Base-by-base conservation (phyloP, 2,329 filamentous ascomycete species). In the Orbilia quercus region DNA sequence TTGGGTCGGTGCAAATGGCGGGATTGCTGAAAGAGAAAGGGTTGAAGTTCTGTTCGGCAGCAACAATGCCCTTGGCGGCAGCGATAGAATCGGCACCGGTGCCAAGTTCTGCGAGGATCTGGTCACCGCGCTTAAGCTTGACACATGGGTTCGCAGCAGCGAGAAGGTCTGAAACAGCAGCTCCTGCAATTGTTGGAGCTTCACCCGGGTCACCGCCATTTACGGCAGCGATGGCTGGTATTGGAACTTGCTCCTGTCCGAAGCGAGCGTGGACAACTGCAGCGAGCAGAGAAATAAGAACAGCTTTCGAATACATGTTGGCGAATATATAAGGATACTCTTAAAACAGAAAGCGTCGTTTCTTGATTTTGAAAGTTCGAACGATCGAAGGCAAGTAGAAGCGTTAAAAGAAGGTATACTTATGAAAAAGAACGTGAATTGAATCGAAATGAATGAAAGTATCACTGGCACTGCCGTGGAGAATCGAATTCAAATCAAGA, bases 11-110 rank as follows among this genome's bases (percentile, higher is more conserved):
- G 80, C 89, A 91, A 78, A 91, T 85, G 74, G 84, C 86, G 16
- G 88, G 34, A 87, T 83, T 77, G 82, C 82, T 74, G 85, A 84
- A 64, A 81, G 85, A 76, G 87, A 90, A 57, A 87, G 87, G 82
- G 34, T 90, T 90, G 82, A 89, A 89, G 84, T 91, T 90, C 81
- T 89, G 88, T 83, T 90, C 88, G 2, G 88, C 88, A 23, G 85
- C 84, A 12, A 90, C 88, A 38, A 90, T 83, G 14, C 84, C 85
- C 67, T 84, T 84, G 16, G 89, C 89, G 18, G 86, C 88, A 12
- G 84, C 83, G 67, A 90, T 82, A 75, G 88, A 87, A 73, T 84
- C 81, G n/a, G 83, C 80, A 76, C 86, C 86, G 48, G 81, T 84
- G 59, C 88, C 89, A 34, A 90, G 87, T 59, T 85, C 80, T 7